Evolutionary conservation across 2,329 filamentous ascomycete genomes (phyloP), one percentile per base, ranked within the genome.

Genomic region (Hymenoscyphus repandus): DNA sequence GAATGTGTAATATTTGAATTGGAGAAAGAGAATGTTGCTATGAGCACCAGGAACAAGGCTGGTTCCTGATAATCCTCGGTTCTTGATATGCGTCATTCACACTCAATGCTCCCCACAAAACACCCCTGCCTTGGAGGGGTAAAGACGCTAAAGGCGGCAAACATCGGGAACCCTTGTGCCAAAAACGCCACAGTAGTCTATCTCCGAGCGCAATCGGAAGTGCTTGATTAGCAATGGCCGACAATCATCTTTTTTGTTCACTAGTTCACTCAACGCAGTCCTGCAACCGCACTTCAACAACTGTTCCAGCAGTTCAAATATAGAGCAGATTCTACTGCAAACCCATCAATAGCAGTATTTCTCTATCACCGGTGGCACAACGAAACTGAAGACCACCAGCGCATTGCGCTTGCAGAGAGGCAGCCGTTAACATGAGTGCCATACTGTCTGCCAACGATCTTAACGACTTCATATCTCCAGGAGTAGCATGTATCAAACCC

Each of bases 381-480:
- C 22, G 22, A 27, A 27, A 27, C 22, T 27, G 22, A 27, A 27
- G 22, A 7, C 18, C 37, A 39, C 55, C 48, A 54, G 52, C 59
- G 60, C 56, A 40, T 50, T 39, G 56, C 51, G 52, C 56, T 53
- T 50, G 52, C 56, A 52, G 22, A 27, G 22, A 7, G 22, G 22
- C 40, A 47, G 33, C 36, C 38, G 12, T 33, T 34, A 34, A 18
- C 17, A 99, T 99, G 93, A 96, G 90, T 68, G 93, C 93, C 56
- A 99, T 99, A 64, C 86, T 99, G 64, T 97, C 91, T 50, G 86
- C 87, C 64, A 92, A 99, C 74, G 91, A 96, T 69, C 78, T 99
- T 55, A 99, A 99, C 76, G 93, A 99, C 76, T 99, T 99, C 74
- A 99, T 99, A 68, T 93, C 88, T 51, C 93, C 93, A 12, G 91